These are phyloP conservation scores for Clonostachys byssicola DNA, from an alignment of 2,329 filamentous ascomycete genomes.

Conservation along the genomic window DNA sequence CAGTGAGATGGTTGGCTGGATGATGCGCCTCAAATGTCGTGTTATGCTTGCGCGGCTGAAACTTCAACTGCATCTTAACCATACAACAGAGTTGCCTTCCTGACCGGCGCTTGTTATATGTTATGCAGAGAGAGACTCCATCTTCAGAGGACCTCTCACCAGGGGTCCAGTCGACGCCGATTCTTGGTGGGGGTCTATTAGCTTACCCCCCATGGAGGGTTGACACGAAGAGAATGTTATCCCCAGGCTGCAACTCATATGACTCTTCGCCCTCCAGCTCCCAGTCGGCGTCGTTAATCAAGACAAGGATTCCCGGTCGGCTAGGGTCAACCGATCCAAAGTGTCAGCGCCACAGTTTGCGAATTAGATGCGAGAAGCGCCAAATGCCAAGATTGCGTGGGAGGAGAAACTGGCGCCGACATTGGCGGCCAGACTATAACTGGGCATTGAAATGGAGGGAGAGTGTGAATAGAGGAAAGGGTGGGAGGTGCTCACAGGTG, in stretches of 20 bases:
- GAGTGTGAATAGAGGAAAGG: not conserved
- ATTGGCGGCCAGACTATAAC: too few species aligned
- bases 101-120: too few species aligned
- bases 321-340: slow-evolving; percentile 38
- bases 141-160: too few species aligned
- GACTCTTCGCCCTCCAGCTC: slow-evolving; percentile 92
- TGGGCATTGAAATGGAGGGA: not conserved
- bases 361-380: not conserved
- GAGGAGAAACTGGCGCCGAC: not conserved
- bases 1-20: too few species aligned
- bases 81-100: too few species aligned
- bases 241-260: slow-evolving; percentile 76
- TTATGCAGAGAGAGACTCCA: too few species aligned
- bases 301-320: slow-evolving; percentile 88
- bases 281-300: slow-evolving; percentile 98
- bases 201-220: slow-evolving; percentile 85
- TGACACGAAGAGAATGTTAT: slow-evolving; percentile 94
- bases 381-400: not conserved
- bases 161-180: too few species aligned
- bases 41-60: too few species aligned
- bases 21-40: too few species aligned
- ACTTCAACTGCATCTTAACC: too few species aligned
- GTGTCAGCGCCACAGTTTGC: slow-evolving; percentile 4
- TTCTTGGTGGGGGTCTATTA: too few species aligned
- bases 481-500: slow-evolving; percentile 67